Conservation (phyloP, 208 protist species). For the Acanthamoeba castellanii region DNA sequence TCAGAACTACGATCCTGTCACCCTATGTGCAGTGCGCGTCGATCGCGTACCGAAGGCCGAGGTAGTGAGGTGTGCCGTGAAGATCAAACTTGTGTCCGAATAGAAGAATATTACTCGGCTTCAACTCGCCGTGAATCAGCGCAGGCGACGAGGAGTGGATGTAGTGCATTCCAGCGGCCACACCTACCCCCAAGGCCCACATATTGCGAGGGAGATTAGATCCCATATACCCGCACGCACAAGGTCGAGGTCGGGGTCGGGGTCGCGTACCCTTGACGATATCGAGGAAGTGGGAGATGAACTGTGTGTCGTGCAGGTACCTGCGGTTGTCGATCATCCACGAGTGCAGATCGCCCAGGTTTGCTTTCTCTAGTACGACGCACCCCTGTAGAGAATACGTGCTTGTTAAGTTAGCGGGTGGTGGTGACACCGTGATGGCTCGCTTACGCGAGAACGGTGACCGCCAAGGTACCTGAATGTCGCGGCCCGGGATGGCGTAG, state of each 20-base stretch:
- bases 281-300: conserved; percentile 21
- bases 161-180: conserved; percentile 13
- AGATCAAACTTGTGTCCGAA: conserved; percentile 57
- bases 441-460: not conserved
- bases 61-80: not conserved
- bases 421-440: not conserved
- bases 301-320: conserved; percentile 44
- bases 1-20: not conserved
- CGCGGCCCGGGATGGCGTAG: not conserved
- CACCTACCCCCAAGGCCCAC: not conserved
- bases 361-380: conserved; percentile 32
- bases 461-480: conserved; percentile 1
- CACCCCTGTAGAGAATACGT: not conserved
- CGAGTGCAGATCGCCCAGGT: conserved; percentile 32
- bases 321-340: conserved; percentile 38
- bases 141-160: not conserved
- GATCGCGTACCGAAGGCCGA: conserved; percentile 6
- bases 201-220: no score
- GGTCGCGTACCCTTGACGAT: conserved; percentile 23
- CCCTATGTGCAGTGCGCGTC: not conserved
- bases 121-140: conserved; percentile 30
- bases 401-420: not conserved
- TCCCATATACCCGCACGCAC: not conserved
- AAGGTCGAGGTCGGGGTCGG: no score
- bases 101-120: conserved; percentile 43